A percentile compares a stretch with the other conserved stretches of the same genome.
Evolutionary conservation across 2,329 filamentous ascomycete genomes (phyloP).

Genomic region (Westerdykella aurantiaca): DNA sequence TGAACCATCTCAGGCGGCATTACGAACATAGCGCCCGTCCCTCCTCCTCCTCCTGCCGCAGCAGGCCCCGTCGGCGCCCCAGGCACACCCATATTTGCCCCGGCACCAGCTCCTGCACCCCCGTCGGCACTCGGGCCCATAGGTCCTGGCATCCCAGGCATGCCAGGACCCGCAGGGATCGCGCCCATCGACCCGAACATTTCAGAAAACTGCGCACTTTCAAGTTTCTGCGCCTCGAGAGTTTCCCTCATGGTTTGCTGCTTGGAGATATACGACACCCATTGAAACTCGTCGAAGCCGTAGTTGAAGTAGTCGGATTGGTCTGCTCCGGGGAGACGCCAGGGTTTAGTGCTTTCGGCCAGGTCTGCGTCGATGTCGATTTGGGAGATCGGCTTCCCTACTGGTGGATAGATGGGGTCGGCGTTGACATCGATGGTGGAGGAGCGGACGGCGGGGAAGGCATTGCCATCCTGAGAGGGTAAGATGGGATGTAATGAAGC

Average conservation of each 20-base stretch:
- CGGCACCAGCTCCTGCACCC: neutral
- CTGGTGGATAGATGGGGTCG: slow-evolving; percentile 68
- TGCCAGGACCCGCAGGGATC: slow-evolving; percentile 6
- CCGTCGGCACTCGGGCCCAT: slow-evolving; percentile 9
- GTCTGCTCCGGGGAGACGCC: slow-evolving; percentile 90
- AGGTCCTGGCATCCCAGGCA: slow-evolving; percentile 22
- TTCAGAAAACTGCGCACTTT: slow-evolving; percentile 56
- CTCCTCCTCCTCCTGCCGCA: slow-evolving; percentile 6
- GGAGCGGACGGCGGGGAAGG: slow-evolving; percentile 60
- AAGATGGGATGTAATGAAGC: slow-evolving; percentile 13
- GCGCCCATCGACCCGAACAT: slow-evolving; percentile 41
- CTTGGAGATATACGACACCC: slow-evolving; percentile 88
- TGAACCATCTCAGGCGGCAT: slow-evolving; percentile 30
- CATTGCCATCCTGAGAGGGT: slow-evolving; percentile 23
- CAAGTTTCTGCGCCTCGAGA: slow-evolving; percentile 72
- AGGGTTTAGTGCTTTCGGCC: slow-evolving; percentile 76
- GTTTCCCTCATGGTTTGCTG: slow-evolving; percentile 74
- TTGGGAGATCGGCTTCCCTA: slow-evolving; percentile 65
- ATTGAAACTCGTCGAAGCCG: slow-evolving; percentile 97
- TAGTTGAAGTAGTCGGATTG: slow-evolving; percentile 99
- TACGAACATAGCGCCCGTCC: slow-evolving; percentile 10
- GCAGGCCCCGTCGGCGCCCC: slow-evolving; percentile 29
- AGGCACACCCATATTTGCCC: slow-evolving; percentile 14
- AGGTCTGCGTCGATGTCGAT: slow-evolving; percentile 50
- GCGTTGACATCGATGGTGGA: slow-evolving; percentile 81